A percentile compares a stretch with the other conserved stretches of the same genome.
These are phyloP conservation scores for Pugionium dolabratum DNA, from an alignment of 345 rosid species.

Conservation along the genomic window DNA sequence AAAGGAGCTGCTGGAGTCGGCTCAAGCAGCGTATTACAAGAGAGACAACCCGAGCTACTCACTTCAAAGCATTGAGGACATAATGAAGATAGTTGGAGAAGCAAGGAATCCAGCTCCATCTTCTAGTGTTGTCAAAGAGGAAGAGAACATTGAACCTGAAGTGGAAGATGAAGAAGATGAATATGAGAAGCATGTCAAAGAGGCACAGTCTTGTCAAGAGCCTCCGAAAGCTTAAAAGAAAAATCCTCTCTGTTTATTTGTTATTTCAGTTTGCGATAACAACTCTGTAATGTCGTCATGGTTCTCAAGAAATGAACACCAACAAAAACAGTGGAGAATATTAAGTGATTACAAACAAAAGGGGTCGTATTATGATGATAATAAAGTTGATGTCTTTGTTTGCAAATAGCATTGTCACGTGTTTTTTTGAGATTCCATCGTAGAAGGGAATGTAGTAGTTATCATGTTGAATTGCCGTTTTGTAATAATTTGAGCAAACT, in stretches of 20 bases:
- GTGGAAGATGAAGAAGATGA: conserved; percentile 66
- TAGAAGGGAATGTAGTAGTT: background rate
- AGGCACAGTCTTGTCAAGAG: conserved; percentile 41
- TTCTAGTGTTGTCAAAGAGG: conserved; percentile 51
- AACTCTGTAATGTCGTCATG: background rate
- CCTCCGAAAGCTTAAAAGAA: conserved; percentile 18
- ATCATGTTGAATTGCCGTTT: background rate
- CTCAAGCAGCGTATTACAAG: conserved; percentile 70
- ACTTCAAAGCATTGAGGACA: conserved; percentile 77
- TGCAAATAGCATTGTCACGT: conserved; percentile 6
- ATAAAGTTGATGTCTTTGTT: conserved; percentile 11
- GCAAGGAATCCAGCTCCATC: conserved; percentile 70
- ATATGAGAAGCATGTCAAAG: conserved; percentile 41
- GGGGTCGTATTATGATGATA: background rate
- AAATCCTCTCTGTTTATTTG: background rate
- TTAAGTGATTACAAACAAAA: background rate
- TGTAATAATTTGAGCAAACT: background rate
- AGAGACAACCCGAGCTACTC: conserved; percentile 73
- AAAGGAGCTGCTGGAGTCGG: conserved; percentile 69
- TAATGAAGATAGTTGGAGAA: conserved; percentile 86
- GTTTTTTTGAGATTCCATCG: background rate
- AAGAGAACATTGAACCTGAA: conserved; percentile 58
- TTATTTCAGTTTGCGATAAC: background rate
- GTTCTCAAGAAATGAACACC: conserved; percentile 10
- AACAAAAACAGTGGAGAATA: no score